Base-by-base conservation (phyloP, 805 yeast species). In the Metschnikowia lunata region DNA sequence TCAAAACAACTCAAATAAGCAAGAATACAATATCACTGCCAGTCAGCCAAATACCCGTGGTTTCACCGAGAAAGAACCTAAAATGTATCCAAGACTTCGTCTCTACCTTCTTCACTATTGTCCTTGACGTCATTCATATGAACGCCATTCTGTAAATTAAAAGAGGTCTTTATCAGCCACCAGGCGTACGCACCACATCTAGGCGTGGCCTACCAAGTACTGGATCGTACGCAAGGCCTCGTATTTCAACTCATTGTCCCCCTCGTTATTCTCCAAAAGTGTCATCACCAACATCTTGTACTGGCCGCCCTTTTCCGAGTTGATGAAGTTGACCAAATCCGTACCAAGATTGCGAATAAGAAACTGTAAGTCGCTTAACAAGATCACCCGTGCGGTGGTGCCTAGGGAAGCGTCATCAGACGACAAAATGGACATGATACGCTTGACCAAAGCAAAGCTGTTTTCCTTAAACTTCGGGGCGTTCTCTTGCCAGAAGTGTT, bases 201-300 rank as follows among this genome's bases (percentile, higher is more conserved):
- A 53, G 15, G 57, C 50, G 59, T 88, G 88, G 4, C 96, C 88
- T 42, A 93, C 95, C 57, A 93, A 79, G 45, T 83, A 78, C 71
- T 93, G 99, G n/a, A 97, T 88, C 4, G 97, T 89, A 64, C 87
- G 88, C 60, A 93, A 77, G 1, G 98, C 98, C 71, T 91, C 97
- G 62, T 85, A 93, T 62, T 91, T 87, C 53, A 93, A 90, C 60
- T 88, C 93, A 18, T 90, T 77, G 62, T 89, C 90, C 34, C 83
- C 78, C 46, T 82, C 80, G 58, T 79, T 81, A 46, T 63, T 61
- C 26, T 69, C 76, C 80, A 93, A 82, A 51, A 89, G 73, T 49
- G 78, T 78, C 98, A 93, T 91, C 45, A 93, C 79, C 62, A 80
- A 79, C 18, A 85, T 70, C 72, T 93, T 93, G 52, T 70, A 69